Base-by-base conservation (phyloP, 352 stramenopile genomes). In the Saprolegnia parasitica region DNA sequence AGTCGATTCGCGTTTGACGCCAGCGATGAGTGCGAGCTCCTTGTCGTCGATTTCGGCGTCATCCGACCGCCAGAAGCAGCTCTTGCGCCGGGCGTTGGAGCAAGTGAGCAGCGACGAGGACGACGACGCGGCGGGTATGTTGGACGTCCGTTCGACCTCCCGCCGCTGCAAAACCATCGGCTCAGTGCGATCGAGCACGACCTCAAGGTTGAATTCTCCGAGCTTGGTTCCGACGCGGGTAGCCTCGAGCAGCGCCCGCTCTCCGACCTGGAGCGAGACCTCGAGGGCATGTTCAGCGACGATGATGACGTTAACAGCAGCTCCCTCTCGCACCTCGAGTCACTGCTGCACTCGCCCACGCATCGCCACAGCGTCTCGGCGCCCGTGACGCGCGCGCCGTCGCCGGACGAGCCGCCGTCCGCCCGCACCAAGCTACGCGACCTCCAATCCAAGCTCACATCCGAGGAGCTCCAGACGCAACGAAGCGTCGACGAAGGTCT, bases 391-490 rank as follows among this genome's bases (percentile, higher is more conserved):
- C 46, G 21, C 8, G 24, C 42, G 10, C 24, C 16, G 50, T 67
- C 37, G 13, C 15, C 37, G 15, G 16, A 26, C 13, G 32, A 16
- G 23, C 47, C 60, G 15, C 60, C 21, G 18, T 24, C 60, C 10
- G 9, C 60, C 20, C 42, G 13, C 60, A 6, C 16, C 15, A 67
- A 67, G 23, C 42, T 67, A 5, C n/a, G 20, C 4, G 24, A 67
- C 5, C 32, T 78, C 32, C 66, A 73, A 39, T 76, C 73, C 21
- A 73, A 78, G 58, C 54, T 72, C 23, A 56, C 70, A 16, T 21
- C 73, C 0, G 52, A 71, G 29, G 73, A 76, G 8, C 24, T 77
- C 35, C 39, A 74, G 42, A 77, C 50, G 20, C 67, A 78, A 40
- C 71, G 62, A 1, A 81, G 26, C 29, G 74, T 79, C 10, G 67